Evolutionary conservation across 129 eudicot species (phyloP).

Genomic region (Kitagawia praeruptora): DNA sequence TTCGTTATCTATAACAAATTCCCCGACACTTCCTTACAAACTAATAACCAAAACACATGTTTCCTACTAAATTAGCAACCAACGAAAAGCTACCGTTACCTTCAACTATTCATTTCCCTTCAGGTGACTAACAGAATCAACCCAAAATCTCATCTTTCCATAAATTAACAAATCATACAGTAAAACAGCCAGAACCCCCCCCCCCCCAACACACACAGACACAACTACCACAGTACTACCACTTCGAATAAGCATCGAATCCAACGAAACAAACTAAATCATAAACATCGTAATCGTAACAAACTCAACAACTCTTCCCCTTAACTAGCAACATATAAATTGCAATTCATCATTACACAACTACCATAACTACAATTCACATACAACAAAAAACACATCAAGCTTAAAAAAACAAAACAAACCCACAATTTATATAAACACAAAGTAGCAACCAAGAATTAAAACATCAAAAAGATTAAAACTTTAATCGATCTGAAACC

Average conservation of each 20-base stretch:
- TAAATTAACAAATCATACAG: background rate
- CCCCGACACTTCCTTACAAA: background rate
- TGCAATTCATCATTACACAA: background rate
- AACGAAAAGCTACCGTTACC: background rate
- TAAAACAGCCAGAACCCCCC: background rate
- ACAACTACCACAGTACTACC: background rate
- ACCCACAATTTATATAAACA: background rate
- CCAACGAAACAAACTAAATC: background rate
- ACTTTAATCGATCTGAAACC: slow-evolving; percentile 3
- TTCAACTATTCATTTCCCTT: background rate
- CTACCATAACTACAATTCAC: background rate
- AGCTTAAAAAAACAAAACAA: background rate
- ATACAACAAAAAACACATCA: background rate
- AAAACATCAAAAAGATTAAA: background rate
- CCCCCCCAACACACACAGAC: background rate
- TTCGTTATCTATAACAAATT: background rate
- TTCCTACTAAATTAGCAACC: background rate
- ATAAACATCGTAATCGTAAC: background rate
- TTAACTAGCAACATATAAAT: background rate
- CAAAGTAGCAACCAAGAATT: background rate
- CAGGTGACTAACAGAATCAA: background rate
- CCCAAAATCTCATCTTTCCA: background rate
- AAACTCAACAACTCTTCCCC: background rate
- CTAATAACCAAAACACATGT: background rate
- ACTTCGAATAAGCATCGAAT: background rate